Percentiles rank a stretch among this genome's conserved stretches.
These are phyloP conservation scores for Rhynchosporium secalis DNA, from an alignment of 2,329 filamentous ascomycete genomes.

Conservation along the genomic window DNA sequence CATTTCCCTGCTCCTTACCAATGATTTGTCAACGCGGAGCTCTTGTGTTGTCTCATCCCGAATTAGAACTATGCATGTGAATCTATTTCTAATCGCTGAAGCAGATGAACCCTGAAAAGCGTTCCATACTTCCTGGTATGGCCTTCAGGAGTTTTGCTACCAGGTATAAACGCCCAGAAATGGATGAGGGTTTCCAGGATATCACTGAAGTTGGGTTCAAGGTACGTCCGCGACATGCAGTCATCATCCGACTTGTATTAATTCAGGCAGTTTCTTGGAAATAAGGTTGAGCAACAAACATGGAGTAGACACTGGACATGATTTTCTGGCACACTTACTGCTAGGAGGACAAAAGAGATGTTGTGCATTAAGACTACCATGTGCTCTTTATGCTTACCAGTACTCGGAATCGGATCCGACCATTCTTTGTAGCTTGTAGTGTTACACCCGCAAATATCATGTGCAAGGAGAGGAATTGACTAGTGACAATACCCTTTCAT, in stretches of 20 bases:
- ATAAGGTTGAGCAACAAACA: conserved; percentile 63
- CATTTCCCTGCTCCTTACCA: conserved; percentile 19
- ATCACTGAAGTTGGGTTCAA: conserved; percentile 73
- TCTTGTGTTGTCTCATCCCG: conserved; percentile 11
- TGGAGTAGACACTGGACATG: conserved; percentile 81
- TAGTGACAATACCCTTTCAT: conserved; percentile 1
- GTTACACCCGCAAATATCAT: conserved; percentile 11
- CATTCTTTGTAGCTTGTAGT: conserved; percentile 4
- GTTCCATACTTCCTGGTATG: conserved; percentile 70
- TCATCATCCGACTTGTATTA: conserved; percentile 3
- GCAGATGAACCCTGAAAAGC: conserved; percentile 81
- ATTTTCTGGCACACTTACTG: conserved; percentile 19
- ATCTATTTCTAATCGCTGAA: conserved; percentile 11
- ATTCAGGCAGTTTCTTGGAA: conserved; percentile 34
- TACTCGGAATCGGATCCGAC: conserved; percentile 9
- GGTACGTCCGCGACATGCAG: conserved; percentile 43
- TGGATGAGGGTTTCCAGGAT: conserved; percentile 81
- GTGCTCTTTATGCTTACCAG: conserved; percentile 8
- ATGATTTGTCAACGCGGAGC: conserved; percentile 2
- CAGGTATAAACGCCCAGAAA: conserved; percentile 69
- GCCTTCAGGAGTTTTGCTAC: conserved; percentile 77
- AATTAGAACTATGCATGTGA: conserved; percentile 17
- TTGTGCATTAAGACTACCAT: conserved; percentile 7
- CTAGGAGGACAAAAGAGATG: conserved; percentile 5
- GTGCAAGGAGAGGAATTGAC: conserved; percentile 7